These are phyloP conservation scores for Pisolithus thermaeus DNA, from an alignment of 1,284 basidiomycete genomes.

Conservation along the genomic window DNA sequence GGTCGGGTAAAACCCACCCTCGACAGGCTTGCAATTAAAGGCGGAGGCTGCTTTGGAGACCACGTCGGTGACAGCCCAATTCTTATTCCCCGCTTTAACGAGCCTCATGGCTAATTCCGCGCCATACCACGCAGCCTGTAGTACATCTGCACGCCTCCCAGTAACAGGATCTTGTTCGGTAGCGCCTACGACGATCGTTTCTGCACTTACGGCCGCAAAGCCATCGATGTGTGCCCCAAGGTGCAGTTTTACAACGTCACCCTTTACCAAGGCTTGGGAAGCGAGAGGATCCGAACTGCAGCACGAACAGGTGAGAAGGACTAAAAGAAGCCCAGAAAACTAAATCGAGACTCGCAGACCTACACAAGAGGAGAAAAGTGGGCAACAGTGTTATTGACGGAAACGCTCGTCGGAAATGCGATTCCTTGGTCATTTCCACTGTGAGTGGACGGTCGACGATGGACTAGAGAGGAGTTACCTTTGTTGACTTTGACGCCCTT, in stretches of 20 bases:
- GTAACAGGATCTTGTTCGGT: slow-evolving; percentile 69
- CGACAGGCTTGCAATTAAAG: slow-evolving; percentile 85
- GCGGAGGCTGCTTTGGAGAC: slow-evolving; percentile 70
- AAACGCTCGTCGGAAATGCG: slow-evolving; percentile 91
- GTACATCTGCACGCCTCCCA: slow-evolving; percentile 82
- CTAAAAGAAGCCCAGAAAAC: slow-evolving; percentile 11
- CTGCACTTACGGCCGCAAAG: slow-evolving; percentile 83
- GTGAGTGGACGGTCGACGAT: slow-evolving; percentile 7
- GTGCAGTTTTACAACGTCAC: slow-evolving; percentile 94
- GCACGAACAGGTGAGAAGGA: slow-evolving; percentile 2
- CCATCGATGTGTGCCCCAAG: slow-evolving; percentile 97
- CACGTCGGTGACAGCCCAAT: slow-evolving; percentile 90
- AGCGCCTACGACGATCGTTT: slow-evolving; percentile 86
- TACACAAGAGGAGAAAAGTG: slow-evolving; percentile 79
- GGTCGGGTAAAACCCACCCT: slow-evolving; percentile 46
- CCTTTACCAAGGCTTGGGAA: slow-evolving; percentile 67
- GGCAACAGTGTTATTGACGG: slow-evolving; percentile 85
- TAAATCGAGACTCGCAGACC: slow-evolving; percentile 25
- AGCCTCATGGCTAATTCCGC: slow-evolving; percentile 87
- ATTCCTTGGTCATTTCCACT: slow-evolving; percentile 50
- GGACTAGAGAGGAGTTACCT: slow-evolving; percentile 43
- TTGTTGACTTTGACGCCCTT: slow-evolving; percentile 85
- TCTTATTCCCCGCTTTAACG: slow-evolving; percentile 87
- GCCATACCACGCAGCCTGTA: slow-evolving; percentile 91
- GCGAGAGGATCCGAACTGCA: slow-evolving; percentile 67